Base-by-base conservation (phyloP, 345 rosid genomes). In the Dipteronia dyeriana region DNA sequence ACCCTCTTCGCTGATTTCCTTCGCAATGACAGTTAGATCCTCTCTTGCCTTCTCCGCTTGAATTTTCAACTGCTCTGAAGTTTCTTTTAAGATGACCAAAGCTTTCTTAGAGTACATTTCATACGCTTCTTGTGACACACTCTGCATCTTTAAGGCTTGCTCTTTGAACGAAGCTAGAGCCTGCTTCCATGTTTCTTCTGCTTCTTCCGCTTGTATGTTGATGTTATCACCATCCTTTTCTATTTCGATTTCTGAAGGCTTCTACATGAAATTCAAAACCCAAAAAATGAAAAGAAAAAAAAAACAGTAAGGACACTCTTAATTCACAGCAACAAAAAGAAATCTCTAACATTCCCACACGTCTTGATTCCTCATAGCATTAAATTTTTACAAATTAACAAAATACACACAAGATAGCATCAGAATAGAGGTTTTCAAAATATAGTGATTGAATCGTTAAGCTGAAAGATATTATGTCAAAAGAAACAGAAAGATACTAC, bases 121-220 rank as follows among this genome's bases (percentile, higher is more conserved):
- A 76, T 92, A 94, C 8, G 99, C 95, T 76, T 94, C 97, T 43
- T 84, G 87, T 0, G 97, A 94, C 60, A 94, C 84, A 70, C 85
- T 82, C 80, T 92, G 91, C 87, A 97, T 84, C 87, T 88, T 92
- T 64, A 88, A 77, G 9, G 94, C 93, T 78, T 96, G 92, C 75
- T 92, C 97, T 80, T 86, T 91, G 83, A 92, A 91, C 38, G 91
- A 63, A 67, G 79, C 90, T 4, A 94, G 82, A 68, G 94, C 77
- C 84, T 87, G 90, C 76, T 92, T 88, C 98, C 99, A 94, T 20
- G 88, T 91, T 88, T 97, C 98, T 61, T 88, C 85, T 10, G 97
- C 85, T 79, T 83, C 97, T 71, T 85, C 87, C 56, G 73, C 78
- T 64, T 61, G 71, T 10, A 43, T 19, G 53, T 84, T 69, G 64